Conservation (phyloP, 176 grass and related monocot genomes). For the Oropetium thomaeum region DNA sequence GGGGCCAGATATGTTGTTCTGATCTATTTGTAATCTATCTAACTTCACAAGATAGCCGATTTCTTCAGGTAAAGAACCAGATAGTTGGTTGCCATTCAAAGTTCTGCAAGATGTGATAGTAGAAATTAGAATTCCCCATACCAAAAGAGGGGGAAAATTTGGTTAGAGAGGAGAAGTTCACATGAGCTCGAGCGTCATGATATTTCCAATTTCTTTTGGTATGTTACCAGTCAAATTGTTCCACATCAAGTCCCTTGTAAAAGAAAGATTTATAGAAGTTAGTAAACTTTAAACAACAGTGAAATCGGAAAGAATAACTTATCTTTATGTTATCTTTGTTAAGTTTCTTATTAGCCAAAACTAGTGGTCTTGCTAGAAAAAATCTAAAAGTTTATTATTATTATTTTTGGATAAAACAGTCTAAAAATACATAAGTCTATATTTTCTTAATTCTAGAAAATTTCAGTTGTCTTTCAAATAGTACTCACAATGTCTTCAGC, state of each 20-base stretch:
- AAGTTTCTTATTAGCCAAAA: background rate
- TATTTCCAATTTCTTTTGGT: conserved; percentile 87
- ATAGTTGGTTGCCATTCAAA: conserved; percentile 83
- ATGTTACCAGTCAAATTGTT: conserved; percentile 86
- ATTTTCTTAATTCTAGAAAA: conserved; percentile 5
- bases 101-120: conserved; percentile 44
- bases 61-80: conserved; percentile 81
- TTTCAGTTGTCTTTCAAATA: background rate
- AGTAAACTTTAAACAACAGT: conserved; percentile 17
- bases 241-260: conserved; percentile 94
- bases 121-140: conserved; percentile 12
- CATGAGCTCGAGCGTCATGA: conserved; percentile 66
- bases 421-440: conserved; percentile 14
- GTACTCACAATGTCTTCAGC: conserved; percentile 68
- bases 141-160: background rate
- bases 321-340: background rate
- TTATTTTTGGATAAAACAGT: too few relatives aligned
- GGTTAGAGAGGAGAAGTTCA: conserved; percentile 36
- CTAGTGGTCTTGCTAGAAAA: background rate
- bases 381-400: too few relatives aligned
- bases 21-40: conserved; percentile 78
- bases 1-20: conserved; percentile 75
- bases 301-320: background rate
- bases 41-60: conserved; percentile 68
- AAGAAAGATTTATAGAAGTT: conserved; percentile 19